phyloP scores from a whole-genome alignment of 345 rosid genomes.

The Orychophragmus violaceus region DNA sequence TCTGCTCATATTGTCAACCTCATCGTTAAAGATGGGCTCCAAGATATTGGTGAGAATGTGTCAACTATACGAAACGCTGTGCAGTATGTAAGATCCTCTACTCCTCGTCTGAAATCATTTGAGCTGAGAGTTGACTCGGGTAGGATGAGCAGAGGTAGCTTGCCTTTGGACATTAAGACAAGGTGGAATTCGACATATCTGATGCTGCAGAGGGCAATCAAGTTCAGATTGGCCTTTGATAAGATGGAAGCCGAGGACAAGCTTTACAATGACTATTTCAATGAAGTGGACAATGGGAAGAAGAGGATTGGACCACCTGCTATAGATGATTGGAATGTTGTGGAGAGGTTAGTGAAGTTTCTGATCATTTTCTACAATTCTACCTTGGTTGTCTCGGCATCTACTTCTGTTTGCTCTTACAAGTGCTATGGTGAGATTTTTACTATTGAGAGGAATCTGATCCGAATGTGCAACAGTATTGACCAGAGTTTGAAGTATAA shows the following conservation, averaged over 20 bases:
- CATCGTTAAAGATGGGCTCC: no score
- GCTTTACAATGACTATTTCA: background rate
- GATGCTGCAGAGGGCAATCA: background rate
- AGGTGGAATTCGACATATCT: background rate
- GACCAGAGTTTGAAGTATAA: background rate
- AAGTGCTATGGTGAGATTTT: background rate
- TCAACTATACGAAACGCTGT: no score
- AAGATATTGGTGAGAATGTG: no score
- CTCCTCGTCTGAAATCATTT: background rate
- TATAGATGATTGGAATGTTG: background rate
- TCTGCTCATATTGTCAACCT: no score
- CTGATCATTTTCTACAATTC: background rate
- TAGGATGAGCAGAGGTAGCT: background rate
- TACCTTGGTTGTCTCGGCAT: background rate
- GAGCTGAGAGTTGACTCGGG: background rate
- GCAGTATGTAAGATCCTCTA: background rate
- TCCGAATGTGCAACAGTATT: background rate
- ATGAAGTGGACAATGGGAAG: background rate
- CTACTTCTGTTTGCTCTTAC: background rate
- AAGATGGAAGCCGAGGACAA: background rate
- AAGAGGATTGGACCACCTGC: background rate
- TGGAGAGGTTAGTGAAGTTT: background rate
- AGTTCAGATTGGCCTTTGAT: background rate
- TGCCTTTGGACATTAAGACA: background rate
- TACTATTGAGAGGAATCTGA: background rate